These are phyloP conservation scores for Plasmodium relictum DNA, from an alignment of 169 alveolate species.

Conservation along the genomic window DNA sequence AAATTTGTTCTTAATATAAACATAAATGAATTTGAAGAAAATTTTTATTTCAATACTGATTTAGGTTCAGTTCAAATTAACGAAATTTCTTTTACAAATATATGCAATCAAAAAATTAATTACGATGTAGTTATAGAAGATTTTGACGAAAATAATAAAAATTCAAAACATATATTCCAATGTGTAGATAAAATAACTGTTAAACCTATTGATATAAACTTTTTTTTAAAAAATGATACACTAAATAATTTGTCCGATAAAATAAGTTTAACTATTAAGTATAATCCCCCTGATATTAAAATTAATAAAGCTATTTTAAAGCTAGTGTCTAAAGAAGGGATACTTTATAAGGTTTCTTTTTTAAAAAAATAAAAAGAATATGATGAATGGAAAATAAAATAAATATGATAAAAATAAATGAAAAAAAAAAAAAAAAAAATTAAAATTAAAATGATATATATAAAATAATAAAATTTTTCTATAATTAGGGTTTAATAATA, in stretches of 20 bases:
- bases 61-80: constrained; percentile 66
- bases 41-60: constrained; percentile 72
- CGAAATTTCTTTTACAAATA: constrained; percentile 71
- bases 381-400: constrained; percentile 3
- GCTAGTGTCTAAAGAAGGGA: constrained; percentile 70
- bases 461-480: not conserved
- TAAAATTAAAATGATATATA: not conserved
- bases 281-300: constrained; percentile 47
- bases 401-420: constrained; percentile 13
- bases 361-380: not conserved
- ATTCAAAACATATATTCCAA: constrained; percentile 49
- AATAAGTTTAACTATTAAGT: constrained; percentile 47
- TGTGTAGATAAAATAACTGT: constrained; percentile 52
- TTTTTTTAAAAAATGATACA: constrained; percentile 44
- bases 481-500: constrained; percentile 44
- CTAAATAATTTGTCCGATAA: constrained; percentile 49
- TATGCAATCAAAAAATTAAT: constrained; percentile 73
- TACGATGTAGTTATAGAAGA: constrained; percentile 74
- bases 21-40: constrained; percentile 61
- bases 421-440: not conserved
- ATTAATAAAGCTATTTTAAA: constrained; percentile 62
- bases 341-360: constrained; percentile 45
- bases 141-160: constrained; percentile 70
- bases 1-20: constrained; percentile 67
- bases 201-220: constrained; percentile 55